Base-by-base conservation (phyloP, 331 rosid species). In the Prunus yedoensis region DNA sequence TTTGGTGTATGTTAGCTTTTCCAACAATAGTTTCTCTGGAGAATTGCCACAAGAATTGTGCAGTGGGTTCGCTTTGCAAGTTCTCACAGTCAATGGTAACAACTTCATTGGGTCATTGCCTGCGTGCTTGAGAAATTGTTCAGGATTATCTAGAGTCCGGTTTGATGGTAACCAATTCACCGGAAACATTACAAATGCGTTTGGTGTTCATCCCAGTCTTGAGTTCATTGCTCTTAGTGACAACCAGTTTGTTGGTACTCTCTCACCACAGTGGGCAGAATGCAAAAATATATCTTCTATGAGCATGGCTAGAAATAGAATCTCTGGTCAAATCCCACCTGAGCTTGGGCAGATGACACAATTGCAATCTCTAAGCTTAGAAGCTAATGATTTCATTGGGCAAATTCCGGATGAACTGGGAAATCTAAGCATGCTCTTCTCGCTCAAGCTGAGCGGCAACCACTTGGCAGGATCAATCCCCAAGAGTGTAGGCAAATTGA, bases 401-500 rank as follows among this genome's bases (percentile, higher is more conserved):
- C 52, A 76, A 43, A 17, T 81, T 25, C 94, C 94, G 10, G 47
- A 25, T 21, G 87, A 57, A 78, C 64, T 90, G 46, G 96, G 91
- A 51, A 83, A 86, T 54, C 77, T 92, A 35, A 47, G 77, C 73
- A 49, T 13, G 18, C 82, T 90, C 28, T 84, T 0, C 74, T 6
- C 0, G 18, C 81, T 92, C 71, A 85, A 88, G 63, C 70, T 88
- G 74, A 85, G 94, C 73, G 62, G 38, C 41, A 92, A 92, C 68
- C 84, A 76, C 32, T 72, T 92, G 15, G 66, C 87, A 8, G 93
- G 89, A 78, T 75, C 77, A 35, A 83, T 88, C 43, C 87, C 89
- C 6, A 7, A 11, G 57, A 82, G 27, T 64, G 27, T 85, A 6
- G 84, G 77, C 30, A 71, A 41, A 54, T 76, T 90, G 66, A 38